A percentile compares a stretch with the other conserved stretches of the same genome.
Conservation (phyloP, 768 basidiomycete species). For the Asterophora parasitica region DNA sequence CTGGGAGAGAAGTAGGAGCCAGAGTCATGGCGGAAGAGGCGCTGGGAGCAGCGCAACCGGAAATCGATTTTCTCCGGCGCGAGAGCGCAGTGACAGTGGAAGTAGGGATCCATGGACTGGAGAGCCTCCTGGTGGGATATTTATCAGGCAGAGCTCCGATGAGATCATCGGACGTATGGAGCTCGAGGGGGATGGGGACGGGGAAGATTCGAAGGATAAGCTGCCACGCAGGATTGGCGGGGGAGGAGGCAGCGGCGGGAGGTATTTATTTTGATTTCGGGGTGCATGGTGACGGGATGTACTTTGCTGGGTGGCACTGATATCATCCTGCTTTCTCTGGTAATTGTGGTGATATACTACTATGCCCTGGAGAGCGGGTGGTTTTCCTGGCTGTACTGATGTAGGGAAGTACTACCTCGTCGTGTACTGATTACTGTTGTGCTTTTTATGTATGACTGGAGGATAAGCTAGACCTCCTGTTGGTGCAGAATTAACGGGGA, state of each 20-base stretch:
- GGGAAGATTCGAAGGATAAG: not conserved
- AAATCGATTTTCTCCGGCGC: not conserved
- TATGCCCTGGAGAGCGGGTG: too few relatives aligned
- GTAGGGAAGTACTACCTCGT: too few relatives aligned
- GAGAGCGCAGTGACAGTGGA: not conserved
- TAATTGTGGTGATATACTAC: too few relatives aligned
- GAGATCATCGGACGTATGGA: conserved; percentile 20
- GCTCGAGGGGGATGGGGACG: conserved; percentile 11
- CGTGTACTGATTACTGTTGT: too few relatives aligned
- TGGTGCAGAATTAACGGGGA: too few relatives aligned
- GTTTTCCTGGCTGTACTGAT: too few relatives aligned
- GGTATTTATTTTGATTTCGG: not conserved
- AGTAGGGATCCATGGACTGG: not conserved
- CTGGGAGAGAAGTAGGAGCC: not conserved
- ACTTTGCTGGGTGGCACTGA: not conserved
- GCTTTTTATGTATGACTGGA: too few relatives aligned
- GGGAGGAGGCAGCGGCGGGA: conserved; percentile 1
- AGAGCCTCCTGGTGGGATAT: not conserved
- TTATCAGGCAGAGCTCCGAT: conserved; percentile 13
- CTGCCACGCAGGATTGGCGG: not conserved
- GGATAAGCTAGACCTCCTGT: too few relatives aligned
- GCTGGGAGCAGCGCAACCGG: not conserved
- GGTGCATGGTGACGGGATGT: not conserved
- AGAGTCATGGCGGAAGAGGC: not conserved
- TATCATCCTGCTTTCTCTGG: too few relatives aligned